Percentiles rank a stretch among this genome's conserved stretches.
These are phyloP conservation scores for Pyrenula aspistea DNA, from an alignment of 495 filamentous ascomycete genomes.

Conservation along the genomic window DNA sequence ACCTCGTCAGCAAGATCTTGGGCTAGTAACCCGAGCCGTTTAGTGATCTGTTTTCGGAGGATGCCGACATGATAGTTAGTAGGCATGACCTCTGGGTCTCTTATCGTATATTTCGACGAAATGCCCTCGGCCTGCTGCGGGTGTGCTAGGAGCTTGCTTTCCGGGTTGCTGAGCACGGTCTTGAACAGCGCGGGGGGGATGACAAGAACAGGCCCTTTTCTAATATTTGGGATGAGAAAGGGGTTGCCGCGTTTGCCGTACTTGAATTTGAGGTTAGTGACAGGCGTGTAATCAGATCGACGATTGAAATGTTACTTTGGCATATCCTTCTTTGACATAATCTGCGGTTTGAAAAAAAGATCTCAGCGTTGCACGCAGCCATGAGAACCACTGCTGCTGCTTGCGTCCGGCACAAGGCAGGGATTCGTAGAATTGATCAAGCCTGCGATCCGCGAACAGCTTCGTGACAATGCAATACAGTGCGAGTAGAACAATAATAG, in stretches of 20 bases:
- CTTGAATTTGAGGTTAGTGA: background rate
- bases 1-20: background rate
- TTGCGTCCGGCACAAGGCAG: background rate
- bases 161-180: background rate
- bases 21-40: background rate
- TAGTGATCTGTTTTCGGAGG: background rate
- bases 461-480: background rate
- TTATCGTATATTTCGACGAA: background rate
- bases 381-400: background rate
- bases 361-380: background rate
- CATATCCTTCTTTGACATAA: background rate
- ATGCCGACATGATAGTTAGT: background rate
- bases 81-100: background rate
- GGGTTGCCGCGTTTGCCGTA: background rate
- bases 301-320: background rate
- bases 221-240: background rate
- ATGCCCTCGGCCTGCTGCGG: background rate
- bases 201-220: background rate
- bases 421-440: background rate
- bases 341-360: background rate
- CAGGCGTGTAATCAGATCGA: background rate
- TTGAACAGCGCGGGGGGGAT: background rate
- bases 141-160: background rate
- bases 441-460: background rate
- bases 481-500: background rate